Percentiles rank a stretch among this genome's conserved stretches.
Evolutionary conservation across 1,284 basidiomycete genomes (phyloP).

Genomic region (Trichosporon sp.): DNA sequence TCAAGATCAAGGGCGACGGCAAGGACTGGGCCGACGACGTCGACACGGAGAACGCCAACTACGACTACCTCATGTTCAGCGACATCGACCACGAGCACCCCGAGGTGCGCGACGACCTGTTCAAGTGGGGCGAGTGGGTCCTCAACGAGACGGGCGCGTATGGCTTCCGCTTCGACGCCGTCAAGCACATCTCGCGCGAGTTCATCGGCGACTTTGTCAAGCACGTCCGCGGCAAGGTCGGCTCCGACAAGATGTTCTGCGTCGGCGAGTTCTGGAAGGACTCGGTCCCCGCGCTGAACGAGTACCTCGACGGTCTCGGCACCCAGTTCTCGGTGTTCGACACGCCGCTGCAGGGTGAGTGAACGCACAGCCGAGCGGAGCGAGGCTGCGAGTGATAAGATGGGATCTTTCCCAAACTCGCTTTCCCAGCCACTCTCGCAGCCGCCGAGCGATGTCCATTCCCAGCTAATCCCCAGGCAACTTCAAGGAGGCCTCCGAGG

Average conservation of each 20-base stretch:
- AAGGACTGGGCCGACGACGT: conserved; percentile 56
- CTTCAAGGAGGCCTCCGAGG: conserved; percentile 56
- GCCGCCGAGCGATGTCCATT: no score
- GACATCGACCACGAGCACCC: conserved; percentile 74
- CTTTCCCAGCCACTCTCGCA: no score
- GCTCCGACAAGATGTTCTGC: conserved; percentile 49
- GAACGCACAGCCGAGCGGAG: not conserved
- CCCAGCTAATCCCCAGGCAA: conserved; percentile 11
- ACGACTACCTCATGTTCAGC: conserved; percentile 51
- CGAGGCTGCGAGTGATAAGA: no score
- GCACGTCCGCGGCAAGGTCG: conserved; percentile 52
- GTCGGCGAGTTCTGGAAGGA: conserved; percentile 58
- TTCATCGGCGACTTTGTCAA: conserved; percentile 58
- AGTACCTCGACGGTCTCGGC: conserved; percentile 49
- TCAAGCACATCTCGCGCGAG: conserved; percentile 57
- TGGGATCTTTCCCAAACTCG: no score
- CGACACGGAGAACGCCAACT: conserved; percentile 53
- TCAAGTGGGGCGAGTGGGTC: conserved; percentile 58
- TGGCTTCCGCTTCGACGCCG: conserved; percentile 83
- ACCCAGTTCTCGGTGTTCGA: conserved; percentile 59
- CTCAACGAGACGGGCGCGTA: conserved; percentile 68
- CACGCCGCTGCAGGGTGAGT: conserved; percentile 52
- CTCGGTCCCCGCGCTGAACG: conserved; percentile 39
- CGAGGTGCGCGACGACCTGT: conserved; percentile 55
- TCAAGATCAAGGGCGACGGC: conserved; percentile 55